Conservation (phyloP, 164 flowering plant genomes). For the Annona cherimola region DNA sequence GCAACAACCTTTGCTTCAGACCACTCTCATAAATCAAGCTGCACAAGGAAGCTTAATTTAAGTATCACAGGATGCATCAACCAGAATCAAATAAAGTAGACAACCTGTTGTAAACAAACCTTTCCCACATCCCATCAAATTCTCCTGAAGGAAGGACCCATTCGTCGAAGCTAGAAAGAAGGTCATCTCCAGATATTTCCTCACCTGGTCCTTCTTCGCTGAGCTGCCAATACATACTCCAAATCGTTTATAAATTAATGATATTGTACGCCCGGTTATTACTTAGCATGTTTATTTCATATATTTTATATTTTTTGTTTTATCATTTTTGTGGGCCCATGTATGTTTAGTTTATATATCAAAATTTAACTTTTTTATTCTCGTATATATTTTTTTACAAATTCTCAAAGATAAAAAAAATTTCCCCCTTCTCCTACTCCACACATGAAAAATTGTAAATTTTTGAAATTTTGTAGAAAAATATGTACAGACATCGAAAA, state of each 20-base stretch:
- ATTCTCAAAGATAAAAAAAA: no score
- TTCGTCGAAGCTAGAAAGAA: constrained; percentile 80
- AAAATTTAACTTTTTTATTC: no score
- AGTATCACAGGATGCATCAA: background rate
- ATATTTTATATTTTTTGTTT: no score
- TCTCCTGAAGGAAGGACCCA: constrained; percentile 99
- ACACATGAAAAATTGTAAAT: no score
- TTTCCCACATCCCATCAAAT: constrained; percentile 99
- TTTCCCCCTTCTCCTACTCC: no score
- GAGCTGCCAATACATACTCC: constrained; percentile 44
- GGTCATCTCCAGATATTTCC: constrained; percentile 72
- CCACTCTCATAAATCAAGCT: constrained; percentile 95
- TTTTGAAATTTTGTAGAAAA: no score
- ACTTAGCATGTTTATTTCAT: no score
- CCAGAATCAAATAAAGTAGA: background rate
- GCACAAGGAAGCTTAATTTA: constrained; percentile 18
- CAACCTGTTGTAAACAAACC: constrained; percentile 36
- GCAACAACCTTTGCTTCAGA: constrained; percentile 84
- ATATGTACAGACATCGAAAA: no score
- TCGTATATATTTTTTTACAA: no score
- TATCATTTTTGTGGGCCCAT: no score
- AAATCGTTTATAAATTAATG: constrained; percentile 2
- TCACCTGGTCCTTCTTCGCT: constrained; percentile 99
- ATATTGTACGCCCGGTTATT: background rate
- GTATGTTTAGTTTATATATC: no score